A percentile compares a stretch with the other conserved stretches of the same genome.
Conservation (phyloP, 768 basidiomycete genomes). For the Paxillus ammoniavirescens region DNA sequence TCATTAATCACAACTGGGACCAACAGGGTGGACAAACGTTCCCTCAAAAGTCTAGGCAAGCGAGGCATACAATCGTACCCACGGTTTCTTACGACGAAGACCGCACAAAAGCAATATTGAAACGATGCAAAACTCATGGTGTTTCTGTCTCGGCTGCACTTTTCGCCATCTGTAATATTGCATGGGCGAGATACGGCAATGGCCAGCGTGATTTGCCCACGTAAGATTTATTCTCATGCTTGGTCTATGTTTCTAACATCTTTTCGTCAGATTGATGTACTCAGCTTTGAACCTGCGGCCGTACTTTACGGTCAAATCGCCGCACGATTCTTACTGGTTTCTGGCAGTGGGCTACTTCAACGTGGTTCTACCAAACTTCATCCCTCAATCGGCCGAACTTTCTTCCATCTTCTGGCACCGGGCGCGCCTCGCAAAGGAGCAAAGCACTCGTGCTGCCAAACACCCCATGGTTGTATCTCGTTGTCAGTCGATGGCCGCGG, state of each 20-base stretch:
- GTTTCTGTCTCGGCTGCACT: conserved; percentile 75
- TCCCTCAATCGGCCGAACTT: conserved; percentile 45
- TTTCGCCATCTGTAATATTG: conserved; percentile 74
- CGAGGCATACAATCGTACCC: conserved; percentile 65
- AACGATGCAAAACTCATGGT: conserved; percentile 65
- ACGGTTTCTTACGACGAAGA: conserved; percentile 57
- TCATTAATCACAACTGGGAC: not conserved
- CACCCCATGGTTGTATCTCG: conserved; percentile 60
- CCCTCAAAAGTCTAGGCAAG: conserved; percentile 43
- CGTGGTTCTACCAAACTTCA: conserved; percentile 72
- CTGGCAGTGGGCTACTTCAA: conserved; percentile 83
- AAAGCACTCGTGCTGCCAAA: conserved; percentile 66
- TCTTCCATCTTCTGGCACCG: conserved; percentile 69
- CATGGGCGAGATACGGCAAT: conserved; percentile 57
- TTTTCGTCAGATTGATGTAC: conserved; percentile 66
- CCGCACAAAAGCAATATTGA: conserved; percentile 61
- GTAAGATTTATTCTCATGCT: conserved; percentile 33
- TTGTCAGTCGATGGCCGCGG: conserved; percentile 60
- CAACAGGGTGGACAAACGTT: conserved; percentile 73
- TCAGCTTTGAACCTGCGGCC: conserved; percentile 80
- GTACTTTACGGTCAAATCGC: conserved; percentile 43
- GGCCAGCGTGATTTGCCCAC: conserved; percentile 49
- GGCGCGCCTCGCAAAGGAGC: conserved; percentile 63
- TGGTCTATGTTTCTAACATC: not conserved
- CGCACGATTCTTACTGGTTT: conserved; percentile 73